Evolutionary conservation across 352 stramenopile genomes (phyloP).

Genomic region (Phytophthora pini): DNA sequence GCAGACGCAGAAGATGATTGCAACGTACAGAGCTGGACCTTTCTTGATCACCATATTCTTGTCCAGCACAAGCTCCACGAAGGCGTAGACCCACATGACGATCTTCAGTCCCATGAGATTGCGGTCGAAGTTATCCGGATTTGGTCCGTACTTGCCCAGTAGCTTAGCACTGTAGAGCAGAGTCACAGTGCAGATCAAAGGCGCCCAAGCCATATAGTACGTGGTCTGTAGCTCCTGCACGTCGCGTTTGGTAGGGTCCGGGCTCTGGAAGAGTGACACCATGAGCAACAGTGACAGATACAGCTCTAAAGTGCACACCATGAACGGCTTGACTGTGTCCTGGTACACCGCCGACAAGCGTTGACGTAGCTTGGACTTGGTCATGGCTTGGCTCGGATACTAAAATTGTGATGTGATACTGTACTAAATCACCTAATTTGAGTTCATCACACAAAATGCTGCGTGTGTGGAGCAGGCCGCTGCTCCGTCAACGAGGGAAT

Average conservation of each 20-base stretch:
- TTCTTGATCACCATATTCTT: slow-evolving; percentile 62
- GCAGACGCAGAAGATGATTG: slow-evolving; percentile 55
- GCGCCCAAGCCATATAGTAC: slow-evolving; percentile 59
- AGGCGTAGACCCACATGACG: slow-evolving; percentile 51
- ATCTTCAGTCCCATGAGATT: slow-evolving; percentile 62
- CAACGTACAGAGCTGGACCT: slow-evolving; percentile 54
- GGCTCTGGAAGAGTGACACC: slow-evolving; percentile 60
- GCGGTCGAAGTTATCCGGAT: slow-evolving; percentile 54
- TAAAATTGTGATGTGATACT: neutral
- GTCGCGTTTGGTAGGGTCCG: slow-evolving; percentile 42
- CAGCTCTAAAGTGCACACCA: slow-evolving; percentile 58
- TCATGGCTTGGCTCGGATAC: slow-evolving; percentile 1
- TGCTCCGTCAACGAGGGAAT: slow-evolving; percentile 12
- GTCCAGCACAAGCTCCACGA: slow-evolving; percentile 54
- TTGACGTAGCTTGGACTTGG: slow-evolving; percentile 9
- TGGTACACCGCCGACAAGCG: slow-evolving; percentile 29
- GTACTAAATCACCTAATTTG: neutral
- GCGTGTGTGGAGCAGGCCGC: slow-evolving; percentile 14
- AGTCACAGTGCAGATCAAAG: slow-evolving; percentile 40
- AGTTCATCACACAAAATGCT: slow-evolving; percentile 19
- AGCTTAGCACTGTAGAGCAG: slow-evolving; percentile 51
- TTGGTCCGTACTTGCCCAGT: slow-evolving; percentile 38
- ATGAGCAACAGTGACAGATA: slow-evolving; percentile 64
- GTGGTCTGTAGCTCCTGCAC: slow-evolving; percentile 58
- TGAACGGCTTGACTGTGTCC: slow-evolving; percentile 44